Percentiles rank a stretch among this genome's conserved stretches.
Conservation (phyloP, 2,329 filamentous ascomycete species). For the Claviceps lovelessii region DNA sequence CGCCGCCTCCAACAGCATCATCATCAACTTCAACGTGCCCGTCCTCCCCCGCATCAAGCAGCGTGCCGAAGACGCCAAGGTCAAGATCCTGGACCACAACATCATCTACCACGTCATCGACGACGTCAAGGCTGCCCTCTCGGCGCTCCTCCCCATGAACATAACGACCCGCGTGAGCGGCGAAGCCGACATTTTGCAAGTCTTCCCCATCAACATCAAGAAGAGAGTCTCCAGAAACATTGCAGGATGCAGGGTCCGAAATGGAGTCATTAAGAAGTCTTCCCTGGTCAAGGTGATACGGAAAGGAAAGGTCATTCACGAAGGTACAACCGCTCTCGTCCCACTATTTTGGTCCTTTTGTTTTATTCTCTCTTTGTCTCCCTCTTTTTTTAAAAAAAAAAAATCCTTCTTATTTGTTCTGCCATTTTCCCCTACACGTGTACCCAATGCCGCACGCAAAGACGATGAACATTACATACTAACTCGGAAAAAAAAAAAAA, state of each 20-base stretch:
- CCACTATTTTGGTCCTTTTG: constrained; percentile 7
- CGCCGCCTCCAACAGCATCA: constrained; percentile 55
- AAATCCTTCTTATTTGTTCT: no score
- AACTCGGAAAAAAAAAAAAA: not conserved
- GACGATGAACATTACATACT: not conserved
- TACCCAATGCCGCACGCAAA: not conserved
- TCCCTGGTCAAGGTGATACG: constrained; percentile 59
- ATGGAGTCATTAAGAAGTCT: constrained; percentile 54
- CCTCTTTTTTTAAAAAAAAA: not conserved
- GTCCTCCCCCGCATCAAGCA: constrained; percentile 53
- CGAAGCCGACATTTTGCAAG: constrained; percentile 71
- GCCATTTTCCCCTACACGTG: no score
- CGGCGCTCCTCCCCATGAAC: constrained; percentile 51
- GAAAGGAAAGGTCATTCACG: constrained; percentile 55
- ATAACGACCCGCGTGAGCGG: constrained; percentile 60
- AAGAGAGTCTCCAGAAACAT: constrained; percentile 57
- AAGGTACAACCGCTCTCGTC: constrained; percentile 46
- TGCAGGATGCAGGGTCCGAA: constrained; percentile 77
- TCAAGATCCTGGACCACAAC: constrained; percentile 70
- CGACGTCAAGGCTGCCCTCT: constrained; percentile 53
- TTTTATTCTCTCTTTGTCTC: not conserved
- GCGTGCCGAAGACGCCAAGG: constrained; percentile 55
- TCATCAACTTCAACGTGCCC: constrained; percentile 75
- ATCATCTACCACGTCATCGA: constrained; percentile 73
- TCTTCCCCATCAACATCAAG: constrained; percentile 74